Base-by-base conservation (phyloP, 257 asterid species). In the Lithospermum erythrorhizon region DNA sequence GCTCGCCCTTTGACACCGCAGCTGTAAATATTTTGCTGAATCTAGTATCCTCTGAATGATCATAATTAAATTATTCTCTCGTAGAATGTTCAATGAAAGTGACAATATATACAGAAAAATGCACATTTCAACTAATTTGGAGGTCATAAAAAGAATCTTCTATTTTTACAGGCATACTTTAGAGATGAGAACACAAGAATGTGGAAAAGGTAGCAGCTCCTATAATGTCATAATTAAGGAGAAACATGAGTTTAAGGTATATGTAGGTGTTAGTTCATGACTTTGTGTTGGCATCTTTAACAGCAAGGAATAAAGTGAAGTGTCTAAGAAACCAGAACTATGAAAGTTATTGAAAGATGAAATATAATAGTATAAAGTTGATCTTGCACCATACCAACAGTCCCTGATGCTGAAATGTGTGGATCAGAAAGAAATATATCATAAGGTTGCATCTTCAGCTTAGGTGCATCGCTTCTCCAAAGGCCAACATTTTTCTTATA, bases 381-480 rank as follows among this genome's bases (percentile, higher is more conserved):
- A 61, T 37, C 21, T 51, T 32, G 61, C 54, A 41, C 57, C 66
- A 79, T 75, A 87, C 96, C 95, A 75, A 89, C 68, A 54, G 73
- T 66, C 32, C 79, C 74, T 2, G 95, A 77, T 41, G 88, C 87
- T 27, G 96, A 86, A 65, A 89, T 65, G 68, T 83, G 95, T 61
- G 96, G 96, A 66, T 70, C 79, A 24, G 95, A 86, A 68, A 89
- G 70, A 55, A 89, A 72, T 11, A 82, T 27, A 62, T 89, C 95
- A 74, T 86, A 89, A 7, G 96, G 95, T 68, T 75, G 95, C 75
- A 82, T 90, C 72, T 69, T 83, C 57, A 73, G 70, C 79, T 83
- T 83, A 53, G 85, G 82, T 35, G 83, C 82, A 68, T 82, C 86
- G 68, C 95, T 86, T 72, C 75, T 81, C 96, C 96, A 89, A 55